Evolutionary conservation across 306 rosid genomes (phyloP).

Genomic region (Argentina anserina): DNA sequence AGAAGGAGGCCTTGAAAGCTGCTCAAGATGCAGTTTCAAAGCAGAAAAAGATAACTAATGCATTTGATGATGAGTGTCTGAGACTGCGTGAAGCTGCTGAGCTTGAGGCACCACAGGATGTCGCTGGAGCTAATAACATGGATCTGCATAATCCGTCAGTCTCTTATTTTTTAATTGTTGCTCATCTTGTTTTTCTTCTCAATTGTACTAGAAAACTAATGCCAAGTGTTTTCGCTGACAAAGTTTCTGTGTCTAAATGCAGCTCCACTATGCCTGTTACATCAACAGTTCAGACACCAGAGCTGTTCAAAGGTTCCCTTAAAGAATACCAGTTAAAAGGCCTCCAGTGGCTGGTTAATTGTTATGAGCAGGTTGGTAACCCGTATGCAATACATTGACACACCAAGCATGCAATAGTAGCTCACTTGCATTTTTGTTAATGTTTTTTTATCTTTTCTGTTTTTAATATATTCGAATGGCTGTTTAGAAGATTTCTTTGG

Average conservation of each 20-base stretch:
- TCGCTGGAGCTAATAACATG: conserved; percentile 87
- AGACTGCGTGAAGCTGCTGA: conserved; percentile 78
- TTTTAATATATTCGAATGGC: conserved; percentile 31
- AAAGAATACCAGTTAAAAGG: conserved; percentile 95
- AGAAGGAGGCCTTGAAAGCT: conserved; percentile 88
- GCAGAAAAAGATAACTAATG: conserved; percentile 79
- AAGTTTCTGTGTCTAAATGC: conserved; percentile 34
- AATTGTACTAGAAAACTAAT: conserved; percentile 16
- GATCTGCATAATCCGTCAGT: conserved; percentile 94
- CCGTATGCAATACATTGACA: conserved; percentile 6
- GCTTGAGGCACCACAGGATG: conserved; percentile 65
- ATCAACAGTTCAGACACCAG: conserved; percentile 89
- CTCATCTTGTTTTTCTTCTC: neutral
- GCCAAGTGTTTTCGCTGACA: conserved; percentile 23
- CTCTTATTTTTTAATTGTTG: conserved; percentile 5
- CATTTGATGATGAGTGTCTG: conserved; percentile 80
- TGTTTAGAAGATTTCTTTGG: conserved; percentile 22
- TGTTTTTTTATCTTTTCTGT: neutral
- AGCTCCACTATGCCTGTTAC: conserved; percentile 99
- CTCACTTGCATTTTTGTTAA: neutral
- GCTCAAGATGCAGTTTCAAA: conserved; percentile 98
- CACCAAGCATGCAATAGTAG: neutral
- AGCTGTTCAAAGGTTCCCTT: conserved; percentile 75
- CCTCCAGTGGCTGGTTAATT: conserved; percentile 98
- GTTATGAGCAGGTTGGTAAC: conserved; percentile 92